Evolutionary conservation across 768 basidiomycete genomes (phyloP).

Genomic region (Phlebiopsis flavidoalba): DNA sequence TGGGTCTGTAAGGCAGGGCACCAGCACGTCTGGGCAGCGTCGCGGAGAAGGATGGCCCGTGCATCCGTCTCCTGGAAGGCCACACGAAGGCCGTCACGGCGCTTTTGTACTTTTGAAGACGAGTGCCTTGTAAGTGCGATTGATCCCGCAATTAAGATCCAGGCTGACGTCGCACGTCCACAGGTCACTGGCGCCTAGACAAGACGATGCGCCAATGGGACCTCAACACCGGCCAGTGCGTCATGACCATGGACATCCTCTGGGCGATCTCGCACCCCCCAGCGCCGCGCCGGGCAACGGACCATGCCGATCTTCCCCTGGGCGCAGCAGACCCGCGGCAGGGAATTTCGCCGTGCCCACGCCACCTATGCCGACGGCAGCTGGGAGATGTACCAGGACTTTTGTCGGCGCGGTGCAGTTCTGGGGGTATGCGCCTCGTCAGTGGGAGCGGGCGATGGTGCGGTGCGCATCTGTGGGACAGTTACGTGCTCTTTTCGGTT

Average conservation of each 20-base stretch:
- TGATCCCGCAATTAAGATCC: not conserved
- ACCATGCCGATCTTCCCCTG: conserved; percentile 44
- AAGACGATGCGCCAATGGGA: conserved; percentile 99
- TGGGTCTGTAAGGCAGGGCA: conserved; percentile 35
- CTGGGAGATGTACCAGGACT: conserved; percentile 95
- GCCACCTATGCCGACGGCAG: conserved; percentile 83
- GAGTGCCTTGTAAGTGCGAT: conserved; percentile 68
- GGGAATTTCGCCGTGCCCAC: conserved; percentile 77
- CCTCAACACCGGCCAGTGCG: conserved; percentile 92
- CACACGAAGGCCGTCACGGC: conserved; percentile 92
- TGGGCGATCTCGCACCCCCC: conserved; percentile 97
- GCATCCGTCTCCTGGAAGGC: conserved; percentile 76
- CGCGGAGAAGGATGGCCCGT: conserved; percentile 50
- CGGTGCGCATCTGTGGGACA: conserved; percentile 99
- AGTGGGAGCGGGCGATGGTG: conserved; percentile 97
- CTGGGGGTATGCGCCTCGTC: conserved; percentile 89
- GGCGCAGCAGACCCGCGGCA: conserved; percentile 44
- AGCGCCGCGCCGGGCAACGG: conserved; percentile 33
- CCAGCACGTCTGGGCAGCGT: conserved; percentile 29
- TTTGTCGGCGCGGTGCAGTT: conserved; percentile 97
- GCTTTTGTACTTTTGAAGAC: conserved; percentile 91
- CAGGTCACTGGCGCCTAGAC: conserved; percentile 96
- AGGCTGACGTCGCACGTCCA: conserved; percentile 12
- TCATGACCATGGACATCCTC: conserved; percentile 99
- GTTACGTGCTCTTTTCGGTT: conserved; percentile 46